Evolutionary conservation across 768 basidiomycete genomes (phyloP).

Genomic region (Gymnopilus dilepis): DNA sequence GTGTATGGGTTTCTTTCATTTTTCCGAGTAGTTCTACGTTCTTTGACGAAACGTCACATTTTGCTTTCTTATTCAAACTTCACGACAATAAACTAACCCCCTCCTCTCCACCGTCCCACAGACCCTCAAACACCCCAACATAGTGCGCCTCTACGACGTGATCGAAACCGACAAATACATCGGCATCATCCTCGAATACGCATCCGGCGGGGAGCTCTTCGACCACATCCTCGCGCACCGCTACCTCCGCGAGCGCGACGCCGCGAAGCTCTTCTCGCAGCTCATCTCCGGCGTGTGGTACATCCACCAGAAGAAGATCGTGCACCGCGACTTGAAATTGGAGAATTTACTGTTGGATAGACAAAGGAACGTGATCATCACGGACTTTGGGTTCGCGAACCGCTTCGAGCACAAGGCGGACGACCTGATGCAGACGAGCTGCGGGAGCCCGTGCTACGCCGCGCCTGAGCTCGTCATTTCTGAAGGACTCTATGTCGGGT

Average conservation of each 20-base stretch:
- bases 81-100: neutral
- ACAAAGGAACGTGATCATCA: constrained; percentile 98
- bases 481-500: constrained; percentile 95
- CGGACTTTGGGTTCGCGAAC: constrained; percentile 99
- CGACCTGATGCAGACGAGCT: constrained; percentile 98
- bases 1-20: constrained; percentile 6
- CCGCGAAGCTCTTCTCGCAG: constrained; percentile 95
- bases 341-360: constrained; percentile 98
- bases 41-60: neutral
- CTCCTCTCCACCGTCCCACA: constrained; percentile 44
- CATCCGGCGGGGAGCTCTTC: constrained; percentile 97
- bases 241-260: constrained; percentile 93
- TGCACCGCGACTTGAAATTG: constrained; percentile 98
- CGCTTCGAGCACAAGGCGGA: constrained; percentile 91
- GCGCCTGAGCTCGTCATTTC: constrained; percentile 98
- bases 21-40: neutral
- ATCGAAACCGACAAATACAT: constrained; percentile 99
- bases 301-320: constrained; percentile 98
- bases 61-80: neutral
- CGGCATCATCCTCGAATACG: constrained; percentile 98
- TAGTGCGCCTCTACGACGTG: constrained; percentile 97
- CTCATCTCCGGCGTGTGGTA: constrained; percentile 99
- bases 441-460: constrained; percentile 97
- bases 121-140: constrained; percentile 97
- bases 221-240: constrained; percentile 98